Evolutionary conservation across 345 rosid species (phyloP).

Genomic region (Triadica sebifera): DNA sequence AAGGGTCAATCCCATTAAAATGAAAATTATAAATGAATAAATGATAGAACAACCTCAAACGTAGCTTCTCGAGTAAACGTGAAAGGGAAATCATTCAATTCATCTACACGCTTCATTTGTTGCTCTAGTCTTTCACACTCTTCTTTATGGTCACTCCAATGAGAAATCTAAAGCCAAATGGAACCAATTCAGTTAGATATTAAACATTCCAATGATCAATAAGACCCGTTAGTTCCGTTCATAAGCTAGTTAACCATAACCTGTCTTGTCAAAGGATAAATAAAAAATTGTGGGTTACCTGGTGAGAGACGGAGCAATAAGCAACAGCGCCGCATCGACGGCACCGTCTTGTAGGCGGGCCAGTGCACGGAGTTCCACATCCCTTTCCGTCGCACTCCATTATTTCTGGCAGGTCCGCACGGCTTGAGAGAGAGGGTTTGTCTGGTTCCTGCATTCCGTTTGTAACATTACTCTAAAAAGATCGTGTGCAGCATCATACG

Average conservation of each 20-base stretch:
- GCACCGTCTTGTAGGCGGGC: slow-evolving; percentile 61
- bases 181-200: neutral
- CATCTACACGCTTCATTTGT: slow-evolving; percentile 66
- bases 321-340: slow-evolving; percentile 72
- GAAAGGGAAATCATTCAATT: slow-evolving; percentile 72
- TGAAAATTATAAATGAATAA: neutral
- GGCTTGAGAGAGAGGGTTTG: neutral
- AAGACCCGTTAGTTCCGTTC: neutral
- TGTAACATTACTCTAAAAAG: too few relatives aligned
- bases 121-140: slow-evolving; percentile 80
- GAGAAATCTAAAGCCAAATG: slow-evolving; percentile 40
- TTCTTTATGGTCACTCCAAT: slow-evolving; percentile 74
- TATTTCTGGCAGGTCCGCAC: neutral
- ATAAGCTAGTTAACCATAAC: neutral
- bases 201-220: neutral
- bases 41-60: slow-evolving; percentile 36
- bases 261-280: neutral
- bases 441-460: neutral
- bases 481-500: too few relatives aligned
- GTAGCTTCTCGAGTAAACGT: slow-evolving; percentile 69
- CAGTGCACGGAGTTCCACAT: slow-evolving; percentile 54
- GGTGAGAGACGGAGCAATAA: slow-evolving; percentile 86
- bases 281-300: slow-evolving; percentile 35
- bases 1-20: neutral
- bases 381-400: slow-evolving; percentile 90